Evolutionary conservation across 495 filamentous ascomycete genomes (phyloP), one percentile per base, ranked within the genome.

Genomic region (Glonium stellatum): DNA sequence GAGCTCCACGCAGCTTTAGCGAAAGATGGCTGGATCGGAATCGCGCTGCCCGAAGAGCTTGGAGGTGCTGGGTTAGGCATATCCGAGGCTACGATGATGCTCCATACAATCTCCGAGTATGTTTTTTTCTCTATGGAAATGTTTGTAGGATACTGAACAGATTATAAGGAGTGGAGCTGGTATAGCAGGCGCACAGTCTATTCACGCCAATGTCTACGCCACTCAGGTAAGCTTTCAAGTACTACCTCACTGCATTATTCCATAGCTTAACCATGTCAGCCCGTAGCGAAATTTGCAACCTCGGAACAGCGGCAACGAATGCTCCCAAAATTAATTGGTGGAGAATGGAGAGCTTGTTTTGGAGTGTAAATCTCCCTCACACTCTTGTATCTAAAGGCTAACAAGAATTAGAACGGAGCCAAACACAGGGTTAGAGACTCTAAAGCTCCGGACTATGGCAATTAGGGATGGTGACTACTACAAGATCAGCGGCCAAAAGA

Each of bases 11-110:
- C 84, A 1, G 84, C 87, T 0, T 71, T 92, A 58, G 85, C 88
- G n/a, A 81, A 82, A 52, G 86, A 85, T 67, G 87, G 88, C n/a
- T 92, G 87, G 87, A 80, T 93, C 18, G 88, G 89, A 6, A 89
- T 91, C 65, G 87, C 87, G 0, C 73, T 91, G 19, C 86, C 87
- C 0, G 83, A 87, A 69, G 78, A 82, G 8, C 79, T 88, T 0
- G 87, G 88, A 13, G 88, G 87, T 5, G 77, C 85, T 18, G 86
- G 87, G 8, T 72, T 93, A 42, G 88, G 87, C 67, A 89, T 92
- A 52, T 86, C 84, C 18, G 88, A 91, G 68, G 88, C 88, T 5
- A 89, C 87, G 1, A 87, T 90, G 82, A 89, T 92, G 86, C 79
- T 92, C 76, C 88, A 92, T 62, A 88, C 87, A 19, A 89, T 91